Conservation (phyloP, 345 rosid genomes). For the Melaleuca alternifolia region DNA sequence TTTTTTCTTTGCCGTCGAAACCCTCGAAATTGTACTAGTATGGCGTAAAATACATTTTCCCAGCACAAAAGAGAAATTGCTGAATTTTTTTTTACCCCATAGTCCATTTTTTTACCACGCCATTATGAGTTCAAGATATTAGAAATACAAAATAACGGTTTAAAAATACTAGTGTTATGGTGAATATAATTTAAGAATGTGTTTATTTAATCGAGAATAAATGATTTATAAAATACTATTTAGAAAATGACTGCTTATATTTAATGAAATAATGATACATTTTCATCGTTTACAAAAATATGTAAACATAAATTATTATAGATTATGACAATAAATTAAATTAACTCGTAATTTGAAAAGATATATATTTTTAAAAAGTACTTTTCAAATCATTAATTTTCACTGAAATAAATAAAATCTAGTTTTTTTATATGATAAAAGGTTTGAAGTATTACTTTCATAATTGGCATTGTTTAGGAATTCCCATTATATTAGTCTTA, state of each 20-base stretch:
- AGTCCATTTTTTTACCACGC: not conserved
- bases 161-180: not conserved
- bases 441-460: too few relatives aligned
- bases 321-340: too few relatives aligned
- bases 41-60: not conserved
- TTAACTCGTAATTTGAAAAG: too few relatives aligned
- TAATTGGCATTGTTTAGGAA: too few relatives aligned
- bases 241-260: not conserved
- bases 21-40: not conserved
- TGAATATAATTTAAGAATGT: rapidly evolving
- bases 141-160: rapidly evolving
- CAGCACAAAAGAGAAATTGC: not conserved
- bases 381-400: too few relatives aligned
- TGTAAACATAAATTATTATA: too few relatives aligned
- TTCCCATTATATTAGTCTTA: too few relatives aligned
- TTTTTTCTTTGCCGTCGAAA: too few relatives aligned
- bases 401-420: too few relatives aligned
- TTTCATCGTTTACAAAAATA: rapidly evolving
- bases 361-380: too few relatives aligned
- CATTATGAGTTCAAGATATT: rapidly evolving
- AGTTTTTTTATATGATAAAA: too few relatives aligned
- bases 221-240: not conserved
- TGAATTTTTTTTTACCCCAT: not conserved
- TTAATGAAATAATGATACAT: not conserved
- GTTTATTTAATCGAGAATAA: not conserved